Base-by-base conservation (phyloP, 2,329 filamentous ascomycete genomes). In the Fusarium gaditjirri region DNA sequence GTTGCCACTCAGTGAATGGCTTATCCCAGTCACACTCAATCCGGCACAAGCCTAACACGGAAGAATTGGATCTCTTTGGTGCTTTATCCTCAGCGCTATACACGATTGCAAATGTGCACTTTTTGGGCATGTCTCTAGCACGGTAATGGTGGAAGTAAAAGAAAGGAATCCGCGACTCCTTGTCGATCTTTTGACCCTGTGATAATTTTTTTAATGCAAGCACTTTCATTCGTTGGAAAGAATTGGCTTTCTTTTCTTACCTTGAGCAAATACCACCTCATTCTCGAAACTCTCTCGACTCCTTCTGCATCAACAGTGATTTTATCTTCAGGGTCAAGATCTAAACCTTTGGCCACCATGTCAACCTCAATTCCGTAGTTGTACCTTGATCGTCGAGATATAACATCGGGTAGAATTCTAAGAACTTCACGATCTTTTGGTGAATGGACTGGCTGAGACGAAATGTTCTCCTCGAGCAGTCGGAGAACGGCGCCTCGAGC, bases 11-110 rank as follows among this genome's bases (percentile, higher is more conserved):
- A 0, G 5, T 5, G 0, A 61, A 17, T 13, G 60, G 55, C 17
- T 61, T 61, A 11, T 43, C 60, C 60, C 11, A 50, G 2, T 31
- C 31, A 8, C 43, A 60, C 6, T 13, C 55, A 3, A 63, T 63
- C 2, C 21, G 38, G 43, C 11, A 23, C 3, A 61, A 6, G 14
- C 5, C 23, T 3, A 43, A 21, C 0, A 61, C 55, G 1, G 21
- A 33, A 7, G 31, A 25, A 0, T 23, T 31, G 1, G 13, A n/a
- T 2, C 38, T 61, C 0, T 63, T 63, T 3, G 31, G 38, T 1
- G 4, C 60, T 17, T 8, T 4, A 5, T 43, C 3, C 8, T 50
- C 1, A 31, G 10, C n/a, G 2, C 54, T 61, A 5, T 54, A 60
- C 14, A 60, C 5, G 3, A 44, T 44, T 7, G 38, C 17, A 9